phyloP scores from a whole-genome alignment of 2,329 filamentous ascomycete genomes.

The Orbilia javanica region DNA sequence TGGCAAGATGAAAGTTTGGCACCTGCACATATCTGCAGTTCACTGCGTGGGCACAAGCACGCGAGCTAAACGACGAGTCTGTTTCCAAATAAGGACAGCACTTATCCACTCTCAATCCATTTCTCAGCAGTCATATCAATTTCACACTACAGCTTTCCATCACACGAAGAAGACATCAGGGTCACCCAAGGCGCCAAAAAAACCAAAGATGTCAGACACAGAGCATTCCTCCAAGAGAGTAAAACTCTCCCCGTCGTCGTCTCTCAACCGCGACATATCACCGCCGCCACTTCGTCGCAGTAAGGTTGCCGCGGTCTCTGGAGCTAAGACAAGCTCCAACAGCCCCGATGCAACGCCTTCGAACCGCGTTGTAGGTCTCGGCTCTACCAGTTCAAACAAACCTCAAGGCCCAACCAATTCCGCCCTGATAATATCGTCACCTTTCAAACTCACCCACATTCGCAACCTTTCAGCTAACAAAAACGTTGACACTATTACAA shows the following conservation, averaged over 20 bases:
- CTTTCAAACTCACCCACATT: conserved; percentile 79
- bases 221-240: conserved; percentile 39
- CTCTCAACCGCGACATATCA: conserved; percentile 49
- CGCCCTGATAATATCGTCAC: conserved; percentile 69
- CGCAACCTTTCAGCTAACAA: conserved; percentile 72
- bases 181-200: not conserved
- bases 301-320: not conserved
- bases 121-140: not conserved
- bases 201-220: conserved; percentile 11
- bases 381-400: not conserved
- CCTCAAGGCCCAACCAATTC: not conserved
- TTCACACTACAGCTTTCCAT: not conserved
- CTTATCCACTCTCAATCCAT: not conserved
- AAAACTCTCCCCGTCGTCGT: conserved; percentile 33
- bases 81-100: not conserved
- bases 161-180: not conserved
- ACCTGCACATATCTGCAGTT: not conserved
- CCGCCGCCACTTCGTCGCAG: conserved; percentile 49
- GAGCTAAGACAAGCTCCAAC: not conserved
- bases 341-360: not conserved
- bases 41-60: not conserved
- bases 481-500: conserved; percentile 76
- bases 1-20: not conserved
- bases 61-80: not conserved
- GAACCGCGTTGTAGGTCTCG: not conserved